These are phyloP conservation scores for Geotrichum ghanense DNA, from an alignment of 805 yeast genomes.

Conservation along the genomic window DNA sequence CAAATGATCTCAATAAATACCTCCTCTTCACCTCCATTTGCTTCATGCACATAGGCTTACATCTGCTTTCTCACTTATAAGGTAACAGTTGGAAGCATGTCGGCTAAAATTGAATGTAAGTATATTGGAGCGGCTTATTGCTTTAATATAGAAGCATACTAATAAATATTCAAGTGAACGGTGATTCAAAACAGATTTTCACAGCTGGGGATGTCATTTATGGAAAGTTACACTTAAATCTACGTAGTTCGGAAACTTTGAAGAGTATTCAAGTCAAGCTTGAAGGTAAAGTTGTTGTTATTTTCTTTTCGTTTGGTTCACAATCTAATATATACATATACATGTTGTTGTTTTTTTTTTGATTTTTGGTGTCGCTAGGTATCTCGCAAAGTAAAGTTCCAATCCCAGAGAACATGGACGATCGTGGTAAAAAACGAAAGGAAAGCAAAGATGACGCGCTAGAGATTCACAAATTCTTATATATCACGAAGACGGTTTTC, in stretches of 20 bases:
- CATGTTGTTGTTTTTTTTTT: not conserved
- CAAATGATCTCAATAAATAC: too few species aligned
- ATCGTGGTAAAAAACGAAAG: slow-evolving; percentile 7
- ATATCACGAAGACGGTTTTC: slow-evolving; percentile 22
- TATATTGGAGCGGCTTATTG: not conserved
- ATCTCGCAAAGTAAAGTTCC: slow-evolving; percentile 17
- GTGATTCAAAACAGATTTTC: slow-evolving; percentile 9
- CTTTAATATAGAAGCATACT: not conserved
- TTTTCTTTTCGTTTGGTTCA: not conserved
- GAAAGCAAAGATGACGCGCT: slow-evolving; percentile 11
- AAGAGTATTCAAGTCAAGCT: slow-evolving; percentile 20
- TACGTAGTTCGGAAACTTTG: slow-evolving; percentile 18
- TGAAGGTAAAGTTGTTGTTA: slow-evolving; percentile 15
- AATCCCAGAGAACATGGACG: slow-evolving; percentile 11
- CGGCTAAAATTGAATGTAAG: not conserved
- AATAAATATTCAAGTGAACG: not conserved
- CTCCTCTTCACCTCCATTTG: not conserved
- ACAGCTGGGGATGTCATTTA: slow-evolving; percentile 18
- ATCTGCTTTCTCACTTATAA: not conserved
- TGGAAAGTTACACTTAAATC: slow-evolving; percentile 17
- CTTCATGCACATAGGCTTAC: not conserved
- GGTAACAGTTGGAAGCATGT: not conserved
- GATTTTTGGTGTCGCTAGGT: not conserved
- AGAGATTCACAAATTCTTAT: slow-evolving; percentile 21
- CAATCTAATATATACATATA: not conserved